These are phyloP conservation scores for Zasmidium cellare DNA, from an alignment of 2,329 filamentous ascomycete genomes.

Conservation along the genomic window DNA sequence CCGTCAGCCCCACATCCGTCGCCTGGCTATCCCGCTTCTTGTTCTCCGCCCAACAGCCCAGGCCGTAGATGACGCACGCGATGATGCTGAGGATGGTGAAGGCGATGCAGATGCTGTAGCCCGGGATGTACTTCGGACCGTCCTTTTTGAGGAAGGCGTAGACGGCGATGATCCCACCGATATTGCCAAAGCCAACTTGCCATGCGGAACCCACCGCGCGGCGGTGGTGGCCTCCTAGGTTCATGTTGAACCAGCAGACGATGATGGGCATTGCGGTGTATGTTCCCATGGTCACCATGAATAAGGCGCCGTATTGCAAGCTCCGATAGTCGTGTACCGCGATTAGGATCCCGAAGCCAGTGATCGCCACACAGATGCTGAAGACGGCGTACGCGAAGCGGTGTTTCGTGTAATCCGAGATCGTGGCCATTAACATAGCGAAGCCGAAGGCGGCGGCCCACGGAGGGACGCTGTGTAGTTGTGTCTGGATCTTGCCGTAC, in stretches of 20 bases:
- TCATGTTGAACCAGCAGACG: constrained; percentile 58
- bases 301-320: constrained; percentile 76
- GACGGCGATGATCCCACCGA: constrained; percentile 54
- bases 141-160: constrained; percentile 57
- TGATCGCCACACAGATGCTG: constrained; percentile 67
- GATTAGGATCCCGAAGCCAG: constrained; percentile 75
- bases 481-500: constrained; percentile 55
- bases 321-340: constrained; percentile 65
- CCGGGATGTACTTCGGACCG: constrained; percentile 66
- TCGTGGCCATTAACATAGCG: constrained; percentile 70
- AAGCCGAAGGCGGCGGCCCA: constrained; percentile 76
- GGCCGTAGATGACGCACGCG: constrained; percentile 61
- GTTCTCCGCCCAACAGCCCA: constrained; percentile 62
- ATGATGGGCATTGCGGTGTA: constrained; percentile 86
- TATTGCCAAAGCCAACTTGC: constrained; percentile 53
- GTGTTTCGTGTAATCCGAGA: constrained; percentile 71
- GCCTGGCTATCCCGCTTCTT: constrained; percentile 53
- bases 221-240: constrained; percentile 52
- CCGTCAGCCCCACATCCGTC: constrained; percentile 53
- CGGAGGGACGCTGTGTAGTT: constrained; percentile 57
- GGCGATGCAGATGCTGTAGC: constrained; percentile 74
- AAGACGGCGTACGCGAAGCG: constrained; percentile 72
- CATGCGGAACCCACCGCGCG: constrained; percentile 51
- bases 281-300: constrained; percentile 67
- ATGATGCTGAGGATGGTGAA: constrained; percentile 70